Evolutionary conservation across 768 basidiomycete genomes (phyloP), one percentile per base, ranked within the genome.

Genomic region (Multifurca ochricompacta): DNA sequence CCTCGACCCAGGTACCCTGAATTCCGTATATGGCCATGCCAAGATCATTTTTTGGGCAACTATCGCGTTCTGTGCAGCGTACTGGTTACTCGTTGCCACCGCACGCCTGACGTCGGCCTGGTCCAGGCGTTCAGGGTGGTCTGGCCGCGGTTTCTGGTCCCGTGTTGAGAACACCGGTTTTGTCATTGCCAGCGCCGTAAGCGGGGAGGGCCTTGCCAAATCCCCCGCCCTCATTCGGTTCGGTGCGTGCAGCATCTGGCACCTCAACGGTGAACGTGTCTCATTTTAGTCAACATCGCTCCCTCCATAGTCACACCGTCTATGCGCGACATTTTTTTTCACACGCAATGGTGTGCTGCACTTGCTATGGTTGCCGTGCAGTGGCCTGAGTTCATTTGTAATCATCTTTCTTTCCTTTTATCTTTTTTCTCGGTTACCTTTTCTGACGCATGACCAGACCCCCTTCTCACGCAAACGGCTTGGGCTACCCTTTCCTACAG

Each of bases 301-400:
- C 53, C 19, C 14, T 36, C 18, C 54, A 3, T 58, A 93, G 92
- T 86, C 62, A 95, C 96, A 0, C 95, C 96, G 2, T 91, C 91
- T 6, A 71, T 94, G 71, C 77, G 93, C 49, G 96, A 99, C 68
- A 78, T 99, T 47, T 78, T 97, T 46, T 87, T 91, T 68, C 91
- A 94, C 64, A 88, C 93, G 0, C 93, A 96, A 61, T 97, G 89
- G 87, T 90, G 87, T 67, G 79, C 90, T 36, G 79, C 85, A 30
- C 73, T 99, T 13, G 83, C 82, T 30, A 94, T 96, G 88, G 83
- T 98, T 50, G 91, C 95, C 31, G 91, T 98, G 19, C 78, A 90
- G 66, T 99, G 95, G 95, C 95, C 96, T 0, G 74, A 76, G 14
- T 97, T 94, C 68, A 78, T 86, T 56, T 98, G 93, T 93, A 63